Base-by-base conservation (phyloP, 148 eudicot species). In the Diospyros kaki region DNA sequence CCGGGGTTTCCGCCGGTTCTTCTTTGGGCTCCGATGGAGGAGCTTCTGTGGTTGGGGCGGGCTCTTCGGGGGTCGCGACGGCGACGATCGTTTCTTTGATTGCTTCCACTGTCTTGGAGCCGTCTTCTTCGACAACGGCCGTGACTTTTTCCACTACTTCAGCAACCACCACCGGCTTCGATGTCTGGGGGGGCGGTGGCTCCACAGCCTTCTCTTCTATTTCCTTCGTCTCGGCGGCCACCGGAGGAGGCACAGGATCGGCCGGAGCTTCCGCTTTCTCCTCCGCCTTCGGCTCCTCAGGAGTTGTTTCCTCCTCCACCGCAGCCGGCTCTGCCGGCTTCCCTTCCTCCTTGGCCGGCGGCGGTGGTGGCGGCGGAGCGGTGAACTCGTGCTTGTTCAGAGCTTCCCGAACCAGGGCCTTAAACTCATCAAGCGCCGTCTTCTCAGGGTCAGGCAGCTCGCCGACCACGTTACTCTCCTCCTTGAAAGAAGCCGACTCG, bases 401-500 rank as follows among this genome's bases (percentile, higher is more conserved):
- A 2, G 97, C 87, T 3, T 90, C 93, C 17, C 67, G 87, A 41
- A 94, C 83, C 42, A 94, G 82, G 53, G 76, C 68, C 84, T 87
- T 94, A n/a, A 94, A 72, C 7, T 94, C 98, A 12, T 90, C 97
- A 1, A 94, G 83, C 63, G 95, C 97, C 66, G 88, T 90, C 76
- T 88, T 84, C 38, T 94, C 88, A 3, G 83, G 65, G 64, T 94
- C 93, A 12, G 92, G 90, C 17, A 92, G 89, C 44, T 92, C 94
- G 38, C 78, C 79, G 2, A 79, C 90, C 2, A 89, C 91, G 66
- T 94, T 94, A 58, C 88, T 88, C 77, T 93, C 98, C 72, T 93
- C 98, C 83, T 93, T 89, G 9, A 91, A 92, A 10, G 91, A 87
- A 12, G 71, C 77, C 15, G 81, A 80, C 58, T 84, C 86, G 9